These are phyloP conservation scores for Myxozyma neglecta DNA, from an alignment of 805 yeast genomes.

Conservation along the genomic window DNA sequence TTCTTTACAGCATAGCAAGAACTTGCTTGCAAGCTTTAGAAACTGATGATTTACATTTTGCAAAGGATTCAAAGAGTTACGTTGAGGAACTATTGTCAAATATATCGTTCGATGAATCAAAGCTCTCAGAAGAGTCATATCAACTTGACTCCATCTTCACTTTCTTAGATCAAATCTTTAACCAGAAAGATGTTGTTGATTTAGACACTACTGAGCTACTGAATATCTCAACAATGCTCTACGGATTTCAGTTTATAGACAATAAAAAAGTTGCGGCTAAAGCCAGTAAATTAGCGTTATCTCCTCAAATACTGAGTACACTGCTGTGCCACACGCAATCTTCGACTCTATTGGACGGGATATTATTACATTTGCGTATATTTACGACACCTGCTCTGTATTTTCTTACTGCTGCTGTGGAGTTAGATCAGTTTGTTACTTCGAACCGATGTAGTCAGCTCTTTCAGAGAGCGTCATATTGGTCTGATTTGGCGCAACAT, in stretches of 20 bases:
- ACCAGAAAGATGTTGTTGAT: not conserved
- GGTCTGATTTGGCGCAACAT: constrained; percentile 7
- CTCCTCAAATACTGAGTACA: not conserved
- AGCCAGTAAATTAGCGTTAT: constrained; percentile 2
- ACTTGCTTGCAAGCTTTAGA: not conserved
- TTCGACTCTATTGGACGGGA: not conserved
- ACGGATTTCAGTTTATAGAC: constrained; percentile 1
- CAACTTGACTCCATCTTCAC: not conserved
- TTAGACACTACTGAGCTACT: not conserved
- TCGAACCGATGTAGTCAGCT: constrained; percentile 1
- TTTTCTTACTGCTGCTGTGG: constrained; percentile 10
- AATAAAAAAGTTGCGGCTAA: constrained; percentile 2
- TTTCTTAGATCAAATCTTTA: constrained; percentile 4
- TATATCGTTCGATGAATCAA: not conserved
- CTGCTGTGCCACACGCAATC: not conserved
- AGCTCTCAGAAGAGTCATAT: not conserved
- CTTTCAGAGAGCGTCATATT: not conserved
- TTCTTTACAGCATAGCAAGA: not conserved
- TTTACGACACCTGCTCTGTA: constrained; percentile 10
- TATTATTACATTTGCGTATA: not conserved
- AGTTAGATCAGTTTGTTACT: not conserved
- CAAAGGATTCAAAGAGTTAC: not conserved
- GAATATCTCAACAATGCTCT: not conserved
- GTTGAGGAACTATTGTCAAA: not conserved
- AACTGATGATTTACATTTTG: constrained; percentile 16